phyloP scores from a whole-genome alignment of 495 filamentous ascomycete genomes.

The Geoglossum glabrum region DNA sequence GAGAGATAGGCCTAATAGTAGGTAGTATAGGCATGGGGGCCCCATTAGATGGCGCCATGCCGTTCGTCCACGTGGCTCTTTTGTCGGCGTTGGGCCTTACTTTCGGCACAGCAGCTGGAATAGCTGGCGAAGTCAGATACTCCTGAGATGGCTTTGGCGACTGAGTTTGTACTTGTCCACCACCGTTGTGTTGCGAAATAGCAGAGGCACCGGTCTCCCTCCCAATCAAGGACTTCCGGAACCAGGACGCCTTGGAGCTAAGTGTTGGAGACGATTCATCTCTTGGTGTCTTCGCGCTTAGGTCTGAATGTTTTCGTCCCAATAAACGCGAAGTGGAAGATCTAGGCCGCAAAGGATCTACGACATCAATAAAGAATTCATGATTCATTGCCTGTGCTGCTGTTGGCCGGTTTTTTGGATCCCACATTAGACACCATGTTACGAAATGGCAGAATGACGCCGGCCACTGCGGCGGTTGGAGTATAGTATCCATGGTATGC shows the following conservation, averaged over 20 bases:
- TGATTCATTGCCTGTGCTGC: conserved; percentile 81
- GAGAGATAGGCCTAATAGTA: conserved; percentile 86
- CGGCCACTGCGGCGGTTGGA: conserved; percentile 83
- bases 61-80: conserved; percentile 73
- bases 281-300: conserved; percentile 29
- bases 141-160: conserved; percentile 7
- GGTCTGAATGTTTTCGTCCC: conserved; percentile 57
- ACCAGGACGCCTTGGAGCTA: conserved; percentile 81
- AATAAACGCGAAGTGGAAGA: conserved; percentile 70
- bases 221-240: conserved; percentile 76
- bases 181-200: conserved; percentile 6
- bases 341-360: conserved; percentile 83
- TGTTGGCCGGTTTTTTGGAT: conserved; percentile 85
- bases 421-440: conserved; percentile 99
- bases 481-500: conserved; percentile 86
- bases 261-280: conserved; percentile 44
- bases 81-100: conserved; percentile 42
- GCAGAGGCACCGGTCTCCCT: conserved; percentile 30
- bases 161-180: neutral
- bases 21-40: conserved; percentile 96
- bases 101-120: conserved; percentile 34
- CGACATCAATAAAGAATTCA: conserved; percentile 89
- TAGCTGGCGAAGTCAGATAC: conserved; percentile 8
- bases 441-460: conserved; percentile 74
- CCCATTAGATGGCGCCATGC: conserved; percentile 40